A percentile compares a stretch with the other conserved stretches of the same genome.
Conservation (phyloP, 2,329 filamentous ascomycete genomes). For the Sphaerostilbella broomeana region DNA sequence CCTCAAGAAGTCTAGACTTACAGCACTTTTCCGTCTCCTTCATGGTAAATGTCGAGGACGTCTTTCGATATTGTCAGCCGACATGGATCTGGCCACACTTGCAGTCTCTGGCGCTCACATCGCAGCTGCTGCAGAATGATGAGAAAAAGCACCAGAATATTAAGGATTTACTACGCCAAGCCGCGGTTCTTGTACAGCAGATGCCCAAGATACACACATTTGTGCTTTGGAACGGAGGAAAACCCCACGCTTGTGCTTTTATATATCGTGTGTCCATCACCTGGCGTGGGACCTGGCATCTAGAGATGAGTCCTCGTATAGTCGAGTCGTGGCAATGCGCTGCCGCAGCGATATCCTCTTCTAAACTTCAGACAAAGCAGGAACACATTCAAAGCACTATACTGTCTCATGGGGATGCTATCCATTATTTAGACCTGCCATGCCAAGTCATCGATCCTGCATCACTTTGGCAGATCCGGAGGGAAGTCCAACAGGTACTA, state of each 20-base stretch:
- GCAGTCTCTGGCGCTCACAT: slow-evolving; percentile 26
- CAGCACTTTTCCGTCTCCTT: slow-evolving; percentile 23
- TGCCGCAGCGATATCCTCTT: slow-evolving; percentile 10
- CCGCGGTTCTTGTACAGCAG: slow-evolving; percentile 16
- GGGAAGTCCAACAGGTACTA: too few relatives aligned
- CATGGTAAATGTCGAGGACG: slow-evolving; percentile 22
- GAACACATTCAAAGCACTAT: slow-evolving; percentile 13
- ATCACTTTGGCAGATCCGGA: slow-evolving; percentile 29
- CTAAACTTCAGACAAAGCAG: slow-evolving; percentile 15
- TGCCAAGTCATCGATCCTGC: slow-evolving; percentile 24
- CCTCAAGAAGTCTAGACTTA: slow-evolving; percentile 20
- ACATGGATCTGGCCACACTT: slow-evolving; percentile 20
- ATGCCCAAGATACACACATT: slow-evolving; percentile 27
- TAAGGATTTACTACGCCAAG: slow-evolving; percentile 20
- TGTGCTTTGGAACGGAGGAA: slow-evolving; percentile 27
- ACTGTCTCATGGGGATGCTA: slow-evolving; percentile 25
- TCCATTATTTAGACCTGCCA: slow-evolving; percentile 24
- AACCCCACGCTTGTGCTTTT: slow-evolving; percentile 26
- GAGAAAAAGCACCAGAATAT: slow-evolving; percentile 15
- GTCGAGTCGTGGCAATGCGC: slow-evolving; percentile 17
- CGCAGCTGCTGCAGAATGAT: slow-evolving; percentile 19
- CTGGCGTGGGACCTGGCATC: slow-evolving; percentile 28
- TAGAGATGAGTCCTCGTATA: slow-evolving; percentile 21
- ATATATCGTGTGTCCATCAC: slow-evolving; percentile 24
- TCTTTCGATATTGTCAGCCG: slow-evolving; percentile 16